Percentiles rank a stretch among this genome's conserved stretches.
Evolutionary conservation across 768 basidiomycete genomes (phyloP).

Genomic region (Hygrophorus russula): DNA sequence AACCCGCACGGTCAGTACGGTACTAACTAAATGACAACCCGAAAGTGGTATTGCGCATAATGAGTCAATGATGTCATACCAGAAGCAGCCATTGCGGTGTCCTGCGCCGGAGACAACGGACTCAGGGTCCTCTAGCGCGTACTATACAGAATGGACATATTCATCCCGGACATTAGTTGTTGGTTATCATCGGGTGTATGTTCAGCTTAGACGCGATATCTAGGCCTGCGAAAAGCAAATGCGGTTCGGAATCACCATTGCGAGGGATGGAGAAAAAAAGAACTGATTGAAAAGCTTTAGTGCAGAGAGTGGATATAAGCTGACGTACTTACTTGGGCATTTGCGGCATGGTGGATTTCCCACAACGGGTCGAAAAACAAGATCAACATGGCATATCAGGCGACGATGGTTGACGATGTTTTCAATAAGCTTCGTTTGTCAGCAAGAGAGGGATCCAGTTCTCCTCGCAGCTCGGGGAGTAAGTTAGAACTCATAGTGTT

Average conservation of each 20-base stretch:
- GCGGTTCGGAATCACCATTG: conserved; percentile 6
- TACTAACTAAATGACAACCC: too few species aligned
- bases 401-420: conserved; percentile 6
- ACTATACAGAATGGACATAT: too few species aligned
- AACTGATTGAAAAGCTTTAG: background rate
- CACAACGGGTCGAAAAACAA: conserved; percentile 10
- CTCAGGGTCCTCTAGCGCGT: too few species aligned
- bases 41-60: too few species aligned
- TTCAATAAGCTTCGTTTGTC: conserved; percentile 11
- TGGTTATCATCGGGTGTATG: too few species aligned
- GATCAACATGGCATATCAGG: conserved; percentile 8
- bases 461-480: conserved; percentile 7
- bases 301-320: conserved; percentile 1
- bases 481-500: conserved; percentile 8
- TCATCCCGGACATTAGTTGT: too few species aligned
- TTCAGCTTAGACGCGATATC: conserved; percentile 8
- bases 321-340: conserved; percentile 6
- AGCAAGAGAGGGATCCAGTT: conserved; percentile 8
- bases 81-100: too few species aligned
- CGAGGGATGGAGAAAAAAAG: conserved; percentile 7
- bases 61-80: too few species aligned
- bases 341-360: conserved; percentile 10
- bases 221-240: conserved; percentile 9
- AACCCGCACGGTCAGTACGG: too few species aligned
- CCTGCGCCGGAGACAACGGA: too few species aligned